A percentile compares a stretch with the other conserved stretches of the same genome.
These are phyloP conservation scores for Ziziphus jujuba DNA, from an alignment of 306 rosid species.

Conservation along the genomic window DNA sequence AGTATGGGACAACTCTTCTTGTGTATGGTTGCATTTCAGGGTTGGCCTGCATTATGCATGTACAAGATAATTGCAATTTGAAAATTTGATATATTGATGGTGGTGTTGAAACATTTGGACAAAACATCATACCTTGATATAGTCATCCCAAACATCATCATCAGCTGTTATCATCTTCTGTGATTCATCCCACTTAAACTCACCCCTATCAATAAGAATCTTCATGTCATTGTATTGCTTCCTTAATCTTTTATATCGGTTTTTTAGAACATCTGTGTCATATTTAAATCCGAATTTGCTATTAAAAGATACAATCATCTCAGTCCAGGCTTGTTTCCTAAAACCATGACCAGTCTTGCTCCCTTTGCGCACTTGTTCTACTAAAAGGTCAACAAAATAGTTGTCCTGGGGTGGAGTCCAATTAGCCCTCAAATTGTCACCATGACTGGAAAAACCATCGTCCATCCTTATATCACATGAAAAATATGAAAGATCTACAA, in stretches of 20 bases:
- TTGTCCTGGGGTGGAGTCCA: slow-evolving; percentile 61
- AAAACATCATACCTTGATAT: slow-evolving; percentile 37
- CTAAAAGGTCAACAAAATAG: slow-evolving; percentile 48
- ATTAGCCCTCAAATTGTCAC: slow-evolving; percentile 46
- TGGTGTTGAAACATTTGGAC: slow-evolving; percentile 16
- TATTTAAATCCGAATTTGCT: slow-evolving; percentile 45
- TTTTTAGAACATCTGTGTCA: slow-evolving; percentile 53
- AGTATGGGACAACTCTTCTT: slow-evolving; percentile 34
- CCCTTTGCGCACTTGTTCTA: slow-evolving; percentile 47
- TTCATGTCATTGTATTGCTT: slow-evolving; percentile 56
- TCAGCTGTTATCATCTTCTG: slow-evolving; percentile 35
- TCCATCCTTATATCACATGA: slow-evolving; percentile 43
- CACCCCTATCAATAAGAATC: slow-evolving; percentile 38
- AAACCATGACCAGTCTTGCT: slow-evolving; percentile 45
- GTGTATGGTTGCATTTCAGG: slow-evolving; percentile 44
- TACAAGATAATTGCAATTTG: slow-evolving; percentile 22
- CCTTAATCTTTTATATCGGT: slow-evolving; percentile 53
- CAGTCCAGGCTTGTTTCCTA: slow-evolving; percentile 48
- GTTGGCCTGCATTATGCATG: slow-evolving; percentile 42
- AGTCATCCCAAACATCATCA: slow-evolving; percentile 31
- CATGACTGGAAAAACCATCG: slow-evolving; percentile 22
- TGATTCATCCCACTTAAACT: slow-evolving; percentile 49
- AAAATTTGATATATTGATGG: neutral
- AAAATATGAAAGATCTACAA: slow-evolving; percentile 7
- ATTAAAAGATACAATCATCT: slow-evolving; percentile 51